Percentiles rank a stretch among this genome's conserved stretches.
Conservation (phyloP, 495 filamentous ascomycete genomes). For the Penicillium coprophilum region DNA sequence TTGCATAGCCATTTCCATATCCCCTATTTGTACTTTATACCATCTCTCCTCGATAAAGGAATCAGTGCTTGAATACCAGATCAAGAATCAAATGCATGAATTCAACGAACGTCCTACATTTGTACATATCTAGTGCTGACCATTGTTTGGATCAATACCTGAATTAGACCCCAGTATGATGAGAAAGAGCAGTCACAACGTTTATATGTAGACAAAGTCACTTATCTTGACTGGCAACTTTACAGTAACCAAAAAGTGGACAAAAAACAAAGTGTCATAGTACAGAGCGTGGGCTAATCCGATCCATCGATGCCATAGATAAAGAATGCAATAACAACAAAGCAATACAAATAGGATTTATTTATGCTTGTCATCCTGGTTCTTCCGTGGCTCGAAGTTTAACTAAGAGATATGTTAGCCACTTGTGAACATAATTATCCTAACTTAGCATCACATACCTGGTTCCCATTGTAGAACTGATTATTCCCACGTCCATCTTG, state of each 20-base stretch:
- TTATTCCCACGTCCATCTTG: constrained; percentile 49
- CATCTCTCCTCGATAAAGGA: constrained; percentile 29
- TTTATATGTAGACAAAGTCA: background rate
- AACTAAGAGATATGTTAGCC: constrained; percentile 44
- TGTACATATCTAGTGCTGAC: background rate
- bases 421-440: background rate
- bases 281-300: background rate
- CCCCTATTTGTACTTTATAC: constrained; percentile 31
- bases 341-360: constrained; percentile 6
- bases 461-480: constrained; percentile 88
- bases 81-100: constrained; percentile 12
- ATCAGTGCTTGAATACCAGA: constrained; percentile 12
- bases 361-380: constrained; percentile 51
- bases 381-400: constrained; percentile 70
- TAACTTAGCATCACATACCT: constrained; percentile 52
- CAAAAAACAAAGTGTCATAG: background rate
- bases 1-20: constrained; percentile 25
- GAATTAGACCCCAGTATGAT: background rate
- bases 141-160: background rate
- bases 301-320: background rate
- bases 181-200: background rate
- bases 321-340: background rate
- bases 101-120: background rate
- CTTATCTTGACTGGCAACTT: background rate
- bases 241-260: background rate